These are phyloP conservation scores for Colletotrichum somersetense DNA, from an alignment of 2,329 filamentous ascomycete species.

Conservation along the genomic window DNA sequence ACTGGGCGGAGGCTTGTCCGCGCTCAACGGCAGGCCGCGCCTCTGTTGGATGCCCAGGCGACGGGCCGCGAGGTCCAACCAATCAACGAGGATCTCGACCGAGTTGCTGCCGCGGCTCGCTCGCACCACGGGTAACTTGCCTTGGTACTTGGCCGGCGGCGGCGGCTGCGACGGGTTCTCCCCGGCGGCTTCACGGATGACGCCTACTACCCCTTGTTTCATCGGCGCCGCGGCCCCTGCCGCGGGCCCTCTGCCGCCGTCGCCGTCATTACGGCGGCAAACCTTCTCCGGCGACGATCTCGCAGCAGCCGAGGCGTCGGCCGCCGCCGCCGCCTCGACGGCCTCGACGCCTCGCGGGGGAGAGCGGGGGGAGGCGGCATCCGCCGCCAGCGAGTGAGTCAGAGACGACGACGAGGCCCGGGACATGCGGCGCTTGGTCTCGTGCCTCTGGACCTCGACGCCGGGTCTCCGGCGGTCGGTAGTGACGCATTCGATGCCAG, in stretches of 20 bases:
- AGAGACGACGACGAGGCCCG: conserved; percentile 18
- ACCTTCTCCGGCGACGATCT: not conserved
- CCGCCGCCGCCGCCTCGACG: not conserved
- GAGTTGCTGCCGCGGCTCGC: conserved; percentile 36
- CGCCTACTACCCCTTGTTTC: not conserved
- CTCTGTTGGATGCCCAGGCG: conserved; percentile 30
- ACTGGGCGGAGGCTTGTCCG: not conserved
- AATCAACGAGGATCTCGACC: conserved; percentile 36
- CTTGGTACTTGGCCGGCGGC: conserved; percentile 23
- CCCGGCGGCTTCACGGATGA: not conserved
- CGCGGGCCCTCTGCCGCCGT: not conserved
- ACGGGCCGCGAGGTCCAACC: conserved; percentile 34
- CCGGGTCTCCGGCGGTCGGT: conserved; percentile 46
- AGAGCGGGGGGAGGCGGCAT: conserved; percentile 15
- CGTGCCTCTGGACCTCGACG: conserved; percentile 38
- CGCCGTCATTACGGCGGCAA: not conserved
- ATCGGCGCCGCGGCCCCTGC: not conserved
- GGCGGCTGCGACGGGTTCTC: not conserved
- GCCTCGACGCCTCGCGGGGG: not conserved
- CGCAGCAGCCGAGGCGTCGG: not conserved
- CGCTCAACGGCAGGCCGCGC: conserved; percentile 12
- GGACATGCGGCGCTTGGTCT: conserved; percentile 29
- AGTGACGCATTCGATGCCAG: conserved; percentile 46
- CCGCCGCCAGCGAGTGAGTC: not conserved
- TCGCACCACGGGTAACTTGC: conserved; percentile 33